phyloP scores from a whole-genome alignment of 2,329 filamentous ascomycete genomes.

The Exophiala sideris region DNA sequence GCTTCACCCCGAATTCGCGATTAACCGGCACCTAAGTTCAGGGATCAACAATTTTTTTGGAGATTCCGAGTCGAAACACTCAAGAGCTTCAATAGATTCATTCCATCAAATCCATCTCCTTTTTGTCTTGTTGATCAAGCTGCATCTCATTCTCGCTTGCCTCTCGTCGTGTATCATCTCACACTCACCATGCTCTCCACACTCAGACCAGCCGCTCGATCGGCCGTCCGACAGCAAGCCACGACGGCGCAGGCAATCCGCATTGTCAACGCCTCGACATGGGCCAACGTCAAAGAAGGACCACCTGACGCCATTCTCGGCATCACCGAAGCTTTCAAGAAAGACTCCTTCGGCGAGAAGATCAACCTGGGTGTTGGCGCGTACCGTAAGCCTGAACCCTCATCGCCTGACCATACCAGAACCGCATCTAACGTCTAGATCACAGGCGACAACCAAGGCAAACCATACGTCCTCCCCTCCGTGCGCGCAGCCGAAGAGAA shows the following conservation, averaged over 20 bases:
- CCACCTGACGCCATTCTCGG: conserved; percentile 64
- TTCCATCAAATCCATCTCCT: not conserved
- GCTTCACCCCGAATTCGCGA: not conserved
- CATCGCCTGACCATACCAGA: not conserved
- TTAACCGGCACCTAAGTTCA: not conserved
- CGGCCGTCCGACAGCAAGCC: conserved; percentile 35
- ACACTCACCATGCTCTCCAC: conserved; percentile 44
- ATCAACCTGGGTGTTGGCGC: conserved; percentile 98
- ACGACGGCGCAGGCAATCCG: conserved; percentile 33
- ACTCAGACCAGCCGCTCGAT: conserved; percentile 42
- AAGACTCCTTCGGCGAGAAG: conserved; percentile 88
- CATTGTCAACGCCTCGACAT: conserved; percentile 69
- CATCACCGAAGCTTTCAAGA: conserved; percentile 98
- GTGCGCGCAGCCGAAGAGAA: conserved; percentile 86
- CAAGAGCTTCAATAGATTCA: not conserved
- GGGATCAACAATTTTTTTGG: not conserved
- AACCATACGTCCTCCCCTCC: conserved; percentile 95
- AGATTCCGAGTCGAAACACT: not conserved
- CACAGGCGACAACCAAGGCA: conserved; percentile 79
- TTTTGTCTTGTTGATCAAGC: too few relatives aligned
- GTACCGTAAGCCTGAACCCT: conserved; percentile 61
- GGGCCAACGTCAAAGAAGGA: conserved; percentile 87
- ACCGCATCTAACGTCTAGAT: too few relatives aligned
- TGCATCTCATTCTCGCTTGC: too few relatives aligned
- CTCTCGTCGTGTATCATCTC: not conserved